Conservation (phyloP, 805 yeast genomes). For the Lipomyces lipofer region DNA sequence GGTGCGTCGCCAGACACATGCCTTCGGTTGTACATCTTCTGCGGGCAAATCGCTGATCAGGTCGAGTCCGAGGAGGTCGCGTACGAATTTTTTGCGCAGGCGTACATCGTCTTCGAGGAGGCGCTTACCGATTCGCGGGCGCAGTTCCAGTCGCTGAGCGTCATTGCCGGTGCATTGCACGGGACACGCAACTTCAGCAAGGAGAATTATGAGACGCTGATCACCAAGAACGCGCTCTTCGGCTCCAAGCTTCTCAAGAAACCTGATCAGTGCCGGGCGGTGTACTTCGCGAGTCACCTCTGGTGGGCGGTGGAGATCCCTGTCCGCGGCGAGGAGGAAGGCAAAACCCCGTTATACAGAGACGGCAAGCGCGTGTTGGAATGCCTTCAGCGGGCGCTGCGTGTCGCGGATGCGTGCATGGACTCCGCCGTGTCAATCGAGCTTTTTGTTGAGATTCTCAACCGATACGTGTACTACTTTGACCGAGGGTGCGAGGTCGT, state of each 20-base stretch:
- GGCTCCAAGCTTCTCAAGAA: conserved; percentile 87
- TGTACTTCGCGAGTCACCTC: conserved; percentile 80
- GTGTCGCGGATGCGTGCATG: conserved; percentile 94
- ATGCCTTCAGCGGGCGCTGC: conserved; percentile 80
- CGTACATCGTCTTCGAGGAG: conserved; percentile 81
- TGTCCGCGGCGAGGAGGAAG: conserved; percentile 48
- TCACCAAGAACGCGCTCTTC: conserved; percentile 80
- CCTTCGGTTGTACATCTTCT: conserved; percentile 53
- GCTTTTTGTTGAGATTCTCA: conserved; percentile 84
- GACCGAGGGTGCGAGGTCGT: conserved; percentile 74
- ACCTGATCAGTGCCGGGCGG: conserved; percentile 93
- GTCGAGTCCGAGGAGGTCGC: conserved; percentile 67
- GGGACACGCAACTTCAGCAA: conserved; percentile 52
- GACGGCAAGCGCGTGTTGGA: conserved; percentile 79
- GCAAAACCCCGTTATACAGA: conserved; percentile 44
- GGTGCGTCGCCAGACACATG: conserved; percentile 45
- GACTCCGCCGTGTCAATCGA: conserved; percentile 73
- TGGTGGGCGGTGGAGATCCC: conserved; percentile 86
- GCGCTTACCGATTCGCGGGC: conserved; percentile 53
- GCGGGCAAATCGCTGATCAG: conserved; percentile 81
- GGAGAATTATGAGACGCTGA: conserved; percentile 77
- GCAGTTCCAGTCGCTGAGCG: conserved; percentile 54
- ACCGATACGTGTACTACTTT: conserved; percentile 80
- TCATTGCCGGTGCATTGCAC: conserved; percentile 54
- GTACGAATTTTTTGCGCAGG: conserved; percentile 85